Conservation (phyloP, 805 yeast species). For the Pichia kluyveri region DNA sequence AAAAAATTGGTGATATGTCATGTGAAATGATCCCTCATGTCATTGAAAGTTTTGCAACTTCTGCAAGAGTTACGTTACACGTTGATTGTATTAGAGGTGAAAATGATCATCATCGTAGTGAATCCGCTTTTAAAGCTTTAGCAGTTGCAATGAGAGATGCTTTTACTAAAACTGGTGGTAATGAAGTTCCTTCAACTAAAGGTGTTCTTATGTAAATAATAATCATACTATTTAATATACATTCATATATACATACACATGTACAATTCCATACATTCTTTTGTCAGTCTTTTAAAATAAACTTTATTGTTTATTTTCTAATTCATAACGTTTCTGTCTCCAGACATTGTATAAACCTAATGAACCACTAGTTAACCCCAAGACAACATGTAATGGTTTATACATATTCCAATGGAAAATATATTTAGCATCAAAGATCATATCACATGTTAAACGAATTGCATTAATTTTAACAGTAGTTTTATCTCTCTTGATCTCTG, state of each 20-base stretch:
- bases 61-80: conserved; percentile 84
- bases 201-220: conserved; percentile 66
- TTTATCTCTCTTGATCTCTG: conserved; percentile 21
- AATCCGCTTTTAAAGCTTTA: conserved; percentile 91
- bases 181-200: conserved; percentile 93
- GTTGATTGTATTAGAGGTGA: conserved; percentile 90
- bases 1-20: conserved; percentile 83
- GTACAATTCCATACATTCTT: too few species aligned
- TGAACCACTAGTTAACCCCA: conserved; percentile 27
- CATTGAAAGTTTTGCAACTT: conserved; percentile 86
- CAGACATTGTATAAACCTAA: conserved; percentile 26
- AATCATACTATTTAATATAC: too few species aligned
- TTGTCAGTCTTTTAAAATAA: too few species aligned
- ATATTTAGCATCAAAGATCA: conserved; percentile 37
- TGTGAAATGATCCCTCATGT: conserved; percentile 99
- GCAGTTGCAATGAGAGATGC: conserved; percentile 91
- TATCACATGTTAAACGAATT: conserved; percentile 35
- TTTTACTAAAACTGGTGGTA: conserved; percentile 67
- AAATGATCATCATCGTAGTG: conserved; percentile 95
- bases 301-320: background rate
- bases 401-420: conserved; percentile 32
- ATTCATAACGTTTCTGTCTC: conserved; percentile 16
- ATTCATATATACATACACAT: too few species aligned
- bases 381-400: conserved; percentile 20
- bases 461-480: conserved; percentile 31